These are phyloP conservation scores for Calcarisporium arbuscula DNA, from an alignment of 2,329 filamentous ascomycete genomes.

Conservation along the genomic window DNA sequence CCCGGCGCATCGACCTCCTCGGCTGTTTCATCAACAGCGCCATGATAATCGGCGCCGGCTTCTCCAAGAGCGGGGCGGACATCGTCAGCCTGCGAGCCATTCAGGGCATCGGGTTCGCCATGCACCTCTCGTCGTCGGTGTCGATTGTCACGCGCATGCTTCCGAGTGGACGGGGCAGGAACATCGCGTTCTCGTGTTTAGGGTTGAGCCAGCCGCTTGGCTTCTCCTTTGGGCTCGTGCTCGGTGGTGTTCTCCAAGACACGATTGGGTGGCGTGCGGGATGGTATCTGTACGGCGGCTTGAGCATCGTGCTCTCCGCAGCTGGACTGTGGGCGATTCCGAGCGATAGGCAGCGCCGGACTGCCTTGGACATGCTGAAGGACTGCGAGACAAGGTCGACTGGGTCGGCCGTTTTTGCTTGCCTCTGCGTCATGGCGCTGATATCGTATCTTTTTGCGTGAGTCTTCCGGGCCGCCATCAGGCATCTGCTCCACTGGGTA, in stretches of 20 bases:
- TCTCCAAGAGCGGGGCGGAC: constrained; percentile 22
- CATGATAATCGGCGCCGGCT: constrained; percentile 25
- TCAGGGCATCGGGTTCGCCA: constrained; percentile 30
- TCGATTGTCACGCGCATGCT: constrained; percentile 26
- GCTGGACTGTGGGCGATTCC: constrained; percentile 31
- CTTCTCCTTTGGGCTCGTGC: constrained; percentile 42
- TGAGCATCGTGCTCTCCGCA: constrained; percentile 28
- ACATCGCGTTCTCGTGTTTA: constrained; percentile 35
- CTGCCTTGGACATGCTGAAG: constrained; percentile 15
- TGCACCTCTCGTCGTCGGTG: constrained; percentile 29
- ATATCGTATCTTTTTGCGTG: constrained; percentile 49
- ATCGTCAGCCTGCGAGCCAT: constrained; percentile 32
- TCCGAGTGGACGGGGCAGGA: constrained; percentile 25
- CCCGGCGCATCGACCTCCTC: constrained; percentile 23
- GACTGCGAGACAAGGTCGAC: constrained; percentile 37
- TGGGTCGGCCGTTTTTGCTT: constrained; percentile 46
- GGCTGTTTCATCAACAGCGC: constrained; percentile 24
- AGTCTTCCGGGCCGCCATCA: constrained; percentile 19
- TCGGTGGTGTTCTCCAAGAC: constrained; percentile 42
- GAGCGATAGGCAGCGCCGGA: constrained; percentile 15
- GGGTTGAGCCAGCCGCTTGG: constrained; percentile 41
- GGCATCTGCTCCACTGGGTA: no score
- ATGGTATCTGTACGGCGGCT: constrained; percentile 33
- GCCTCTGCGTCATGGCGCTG: constrained; percentile 38
- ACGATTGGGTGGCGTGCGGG: constrained; percentile 40